Evolutionary conservation across 208 protist species (phyloP).

Genomic region (Trypanosoma scelopori): DNA sequence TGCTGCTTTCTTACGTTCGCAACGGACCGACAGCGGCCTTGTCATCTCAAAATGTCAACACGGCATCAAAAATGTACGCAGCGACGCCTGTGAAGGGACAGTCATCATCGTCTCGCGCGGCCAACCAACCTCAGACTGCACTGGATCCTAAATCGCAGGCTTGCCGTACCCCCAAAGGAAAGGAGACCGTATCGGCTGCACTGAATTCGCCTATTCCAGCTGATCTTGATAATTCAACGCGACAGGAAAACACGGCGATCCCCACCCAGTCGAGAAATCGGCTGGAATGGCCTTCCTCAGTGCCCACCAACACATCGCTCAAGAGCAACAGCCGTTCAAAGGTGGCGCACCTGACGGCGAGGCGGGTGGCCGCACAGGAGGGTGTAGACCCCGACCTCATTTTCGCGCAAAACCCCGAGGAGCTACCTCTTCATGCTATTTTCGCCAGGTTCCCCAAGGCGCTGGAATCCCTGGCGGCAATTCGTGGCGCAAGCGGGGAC

Average conservation of each 20-base stretch:
- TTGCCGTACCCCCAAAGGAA: slow-evolving; percentile 11
- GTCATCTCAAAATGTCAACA: slow-evolving; percentile 76
- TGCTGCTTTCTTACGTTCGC: slow-evolving; percentile 82
- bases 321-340: slow-evolving; percentile 85
- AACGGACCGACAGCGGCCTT: slow-evolving; percentile 79
- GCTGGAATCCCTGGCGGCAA: slow-evolving; percentile 53
- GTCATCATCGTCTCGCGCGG: slow-evolving; percentile 17
- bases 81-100: slow-evolving; percentile 37
- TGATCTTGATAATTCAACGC: slow-evolving; percentile 19
- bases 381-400: slow-evolving; percentile 82
- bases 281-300: slow-evolving; percentile 72
- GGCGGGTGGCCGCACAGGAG: slow-evolving; percentile 74
- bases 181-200: neutral
- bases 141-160: slow-evolving; percentile 11
- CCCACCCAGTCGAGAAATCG: slow-evolving; percentile 28
- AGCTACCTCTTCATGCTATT: slow-evolving; percentile 73
- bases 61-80: slow-evolving; percentile 41
- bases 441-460: slow-evolving; percentile 77
- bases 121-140: slow-evolving; percentile 4
- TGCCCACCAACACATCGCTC: slow-evolving; percentile 72
- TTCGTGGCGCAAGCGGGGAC: slow-evolving; percentile 80
- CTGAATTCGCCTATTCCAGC: slow-evolving; percentile 21
- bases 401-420: slow-evolving; percentile 73
- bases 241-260: slow-evolving; percentile 14
- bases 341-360: slow-evolving; percentile 69